A percentile compares a stretch with the other conserved stretches of the same genome.
phyloP scores from a whole-genome alignment of 2,329 filamentous ascomycete genomes.

The Xylaria sp. region DNA sequence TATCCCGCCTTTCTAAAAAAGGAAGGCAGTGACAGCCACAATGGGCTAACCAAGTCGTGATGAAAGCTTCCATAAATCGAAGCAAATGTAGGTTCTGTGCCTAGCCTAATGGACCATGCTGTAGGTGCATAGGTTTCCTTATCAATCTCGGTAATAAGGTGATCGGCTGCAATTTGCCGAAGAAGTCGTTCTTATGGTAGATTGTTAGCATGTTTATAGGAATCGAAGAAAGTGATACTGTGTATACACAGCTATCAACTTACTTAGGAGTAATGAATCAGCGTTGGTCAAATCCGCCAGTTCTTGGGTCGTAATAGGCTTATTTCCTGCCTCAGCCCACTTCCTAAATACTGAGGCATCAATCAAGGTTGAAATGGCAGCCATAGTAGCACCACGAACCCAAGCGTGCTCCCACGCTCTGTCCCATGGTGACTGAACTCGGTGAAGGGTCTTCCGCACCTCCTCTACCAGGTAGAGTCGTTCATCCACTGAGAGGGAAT shows the following conservation, averaged over 20 bases:
- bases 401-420: neutral
- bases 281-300: neutral
- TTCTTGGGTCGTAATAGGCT: too few species aligned
- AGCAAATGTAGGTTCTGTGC: neutral
- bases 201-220: neutral
- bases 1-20: neutral
- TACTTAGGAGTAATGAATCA: neutral
- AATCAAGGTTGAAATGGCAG: neutral
- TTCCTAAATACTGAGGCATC: neutral
- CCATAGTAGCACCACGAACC: neutral
- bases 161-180: neutral
- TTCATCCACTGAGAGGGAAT: neutral
- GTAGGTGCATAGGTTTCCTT: neutral
- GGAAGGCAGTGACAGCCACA: neutral
- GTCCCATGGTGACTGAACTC: neutral
- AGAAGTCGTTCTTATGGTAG: neutral
- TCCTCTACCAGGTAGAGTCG: neutral
- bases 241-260: too few species aligned
- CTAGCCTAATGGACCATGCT: neutral
- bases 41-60: neutral
- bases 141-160: neutral
- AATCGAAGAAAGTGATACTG: neutral
- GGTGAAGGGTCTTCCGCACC: neutral
- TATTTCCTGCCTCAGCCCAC: neutral
- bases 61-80: neutral